phyloP scores from a whole-genome alignment of 306 rosid species.

The Vigna nakashimae region DNA sequence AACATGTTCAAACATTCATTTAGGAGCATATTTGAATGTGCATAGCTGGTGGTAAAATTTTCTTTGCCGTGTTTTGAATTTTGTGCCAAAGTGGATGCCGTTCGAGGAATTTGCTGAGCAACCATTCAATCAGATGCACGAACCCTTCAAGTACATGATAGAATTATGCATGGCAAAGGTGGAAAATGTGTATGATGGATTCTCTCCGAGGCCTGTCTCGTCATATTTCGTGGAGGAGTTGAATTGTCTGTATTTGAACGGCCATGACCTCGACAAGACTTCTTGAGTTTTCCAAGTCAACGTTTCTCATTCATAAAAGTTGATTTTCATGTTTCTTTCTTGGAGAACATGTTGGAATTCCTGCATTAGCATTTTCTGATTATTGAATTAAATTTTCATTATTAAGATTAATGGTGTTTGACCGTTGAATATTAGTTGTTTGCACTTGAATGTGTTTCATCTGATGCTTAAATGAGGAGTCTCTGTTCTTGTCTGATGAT shows the following conservation, averaged over 20 bases:
- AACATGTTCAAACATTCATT: neutral
- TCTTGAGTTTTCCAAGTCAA: constrained; percentile 20
- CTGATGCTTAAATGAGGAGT: too few relatives aligned
- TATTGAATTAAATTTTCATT: neutral
- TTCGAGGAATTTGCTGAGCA: constrained; percentile 51
- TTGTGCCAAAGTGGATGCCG: constrained; percentile 54
- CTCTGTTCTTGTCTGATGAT: too few relatives aligned
- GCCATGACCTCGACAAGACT: constrained; percentile 42
- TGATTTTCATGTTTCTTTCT: constrained; percentile 31
- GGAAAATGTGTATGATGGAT: constrained; percentile 46
- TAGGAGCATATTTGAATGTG: neutral
- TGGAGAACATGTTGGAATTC: neutral
- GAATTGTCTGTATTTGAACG: constrained; percentile 46
- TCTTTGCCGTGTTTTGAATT: constrained; percentile 32
- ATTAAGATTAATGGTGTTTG: neutral
- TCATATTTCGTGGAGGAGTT: constrained; percentile 47
- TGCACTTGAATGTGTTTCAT: too few relatives aligned
- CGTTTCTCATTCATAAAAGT: constrained; percentile 2
- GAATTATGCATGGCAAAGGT: constrained; percentile 47
- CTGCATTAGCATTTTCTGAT: neutral
- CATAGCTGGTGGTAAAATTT: neutral
- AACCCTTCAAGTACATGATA: constrained; percentile 48
- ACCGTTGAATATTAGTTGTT: too few relatives aligned
- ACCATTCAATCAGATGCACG: constrained; percentile 55
- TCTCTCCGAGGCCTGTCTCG: constrained; percentile 39